Evolutionary conservation across 2,329 filamentous ascomycete genomes (phyloP).

Genomic region (Fusarium chaquense): DNA sequence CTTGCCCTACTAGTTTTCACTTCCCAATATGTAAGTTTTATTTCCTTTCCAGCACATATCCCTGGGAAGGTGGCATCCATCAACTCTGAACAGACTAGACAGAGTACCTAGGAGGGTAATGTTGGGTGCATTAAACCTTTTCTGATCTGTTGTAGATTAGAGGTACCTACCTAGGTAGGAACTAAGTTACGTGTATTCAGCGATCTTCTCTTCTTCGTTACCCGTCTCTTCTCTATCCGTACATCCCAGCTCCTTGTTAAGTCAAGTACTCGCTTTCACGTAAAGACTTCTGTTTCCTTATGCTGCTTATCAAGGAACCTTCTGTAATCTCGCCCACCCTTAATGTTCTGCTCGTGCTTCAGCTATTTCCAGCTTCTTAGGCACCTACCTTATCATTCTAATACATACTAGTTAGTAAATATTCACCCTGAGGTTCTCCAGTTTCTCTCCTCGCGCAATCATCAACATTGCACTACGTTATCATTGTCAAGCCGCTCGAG

Average conservation of each 20-base stretch:
- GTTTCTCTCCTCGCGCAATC: conserved; percentile 22
- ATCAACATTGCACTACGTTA: conserved; percentile 28
- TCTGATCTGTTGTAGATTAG: background rate
- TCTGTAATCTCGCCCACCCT: background rate
- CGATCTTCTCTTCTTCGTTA: background rate
- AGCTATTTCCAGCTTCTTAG: background rate
- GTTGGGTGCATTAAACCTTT: background rate
- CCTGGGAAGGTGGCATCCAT: background rate
- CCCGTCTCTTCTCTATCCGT: too few species aligned
- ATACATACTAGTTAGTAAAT: background rate
- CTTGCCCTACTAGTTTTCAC: background rate
- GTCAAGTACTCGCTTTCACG: background rate
- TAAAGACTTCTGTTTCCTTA: background rate
- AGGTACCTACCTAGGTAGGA: too few species aligned
- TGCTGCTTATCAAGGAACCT: background rate
- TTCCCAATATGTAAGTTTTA: background rate
- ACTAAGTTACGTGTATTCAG: background rate
- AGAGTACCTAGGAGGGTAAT: background rate
- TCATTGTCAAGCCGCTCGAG: conserved; percentile 14
- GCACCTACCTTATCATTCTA: background rate
- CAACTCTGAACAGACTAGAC: background rate
- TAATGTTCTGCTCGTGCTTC: background rate
- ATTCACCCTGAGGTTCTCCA: conserved; percentile 7
- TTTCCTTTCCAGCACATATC: background rate
- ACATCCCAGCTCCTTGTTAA: background rate